Evolutionary conservation across 176 grass and related monocot genomes (phyloP), one percentile per base, ranked within the genome.

Genomic region (Panicum miliaceum): DNA sequence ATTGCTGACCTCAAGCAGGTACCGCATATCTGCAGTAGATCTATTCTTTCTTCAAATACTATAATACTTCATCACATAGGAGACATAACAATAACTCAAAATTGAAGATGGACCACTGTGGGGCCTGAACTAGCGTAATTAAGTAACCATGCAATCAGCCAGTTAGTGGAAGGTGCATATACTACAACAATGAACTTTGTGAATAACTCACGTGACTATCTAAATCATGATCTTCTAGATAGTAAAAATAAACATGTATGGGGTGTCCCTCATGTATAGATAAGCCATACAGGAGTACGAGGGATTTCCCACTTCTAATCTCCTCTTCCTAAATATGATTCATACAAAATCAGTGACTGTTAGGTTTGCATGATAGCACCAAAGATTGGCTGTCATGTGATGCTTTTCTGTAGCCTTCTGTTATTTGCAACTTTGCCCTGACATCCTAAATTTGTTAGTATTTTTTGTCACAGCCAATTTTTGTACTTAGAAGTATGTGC

Each of bases 1-100:
- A 52, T 91, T 74, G 63, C 87, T 70, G 95, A 98, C 81, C 83
- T 98, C 7, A 98, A 95, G 80, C 95, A 98, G 89, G 92, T 91
- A 64, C 48, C 59, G 4, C 16, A 58, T 80, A 10, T 59, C 45
- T 68, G 36, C 23, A 37, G 25, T 7, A 77, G 50, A 82, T 71
- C 46, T 26, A 64, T 89, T 71, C n/a, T 86, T 36, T 71, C 45
- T 81, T 26, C 32, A 37, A 51, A 50, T 66, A 64, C 34, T 34
- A 56, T 32, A 52, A 52, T 9, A 20, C 26, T 74, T 56, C 12
- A 76, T 57, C 14, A 53, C 51, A 14, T 47, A 42, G 29, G 36
- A 58, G 29, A 29, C 29, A 41, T 65, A 19, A 57, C 50, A 57
- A 41, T 69, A 71, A 53, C 72, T 73, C 36, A 62, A 64, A 86